phyloP scores from a whole-genome alignment of 2,329 filamentous ascomycete genomes.

The Aspergillus clavatus region DNA sequence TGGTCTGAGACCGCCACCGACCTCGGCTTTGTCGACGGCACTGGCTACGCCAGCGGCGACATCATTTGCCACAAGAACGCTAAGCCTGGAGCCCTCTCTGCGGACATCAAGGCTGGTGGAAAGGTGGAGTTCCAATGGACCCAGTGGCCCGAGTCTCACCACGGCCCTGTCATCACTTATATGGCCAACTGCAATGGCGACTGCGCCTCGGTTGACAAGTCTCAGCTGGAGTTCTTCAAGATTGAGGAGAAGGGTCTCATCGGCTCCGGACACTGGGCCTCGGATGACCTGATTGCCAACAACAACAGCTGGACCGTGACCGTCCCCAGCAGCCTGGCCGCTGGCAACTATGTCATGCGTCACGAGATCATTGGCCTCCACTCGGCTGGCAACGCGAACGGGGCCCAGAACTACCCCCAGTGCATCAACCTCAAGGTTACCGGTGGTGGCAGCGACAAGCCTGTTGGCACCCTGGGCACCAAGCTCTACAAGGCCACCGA shows the following conservation, averaged over 20 bases:
- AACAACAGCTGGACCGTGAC: conserved; percentile 50
- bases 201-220: conserved; percentile 52
- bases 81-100: conserved; percentile 47
- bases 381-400: conserved; percentile 42
- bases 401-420: conserved; percentile 53
- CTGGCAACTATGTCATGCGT: conserved; percentile 52
- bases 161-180: conserved; percentile 62
- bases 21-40: conserved; percentile 50
- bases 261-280: conserved; percentile 51
- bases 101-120: conserved; percentile 57
- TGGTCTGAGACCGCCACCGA: conserved; percentile 53
- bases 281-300: conserved; percentile 49
- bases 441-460: conserved; percentile 47
- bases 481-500: conserved; percentile 55
- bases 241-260: conserved; percentile 55
- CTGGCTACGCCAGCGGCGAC: conserved; percentile 45
- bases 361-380: conserved; percentile 55
- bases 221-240: conserved; percentile 58
- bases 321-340: conserved; percentile 43
- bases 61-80: conserved; percentile 61
- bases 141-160: conserved; percentile 61
- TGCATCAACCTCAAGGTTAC: conserved; percentile 59
- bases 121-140: conserved; percentile 59
- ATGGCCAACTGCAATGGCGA: conserved; percentile 57
- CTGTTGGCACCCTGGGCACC: conserved; percentile 49